Base-by-base conservation (phyloP, 164 flowering plant species). In the Liquidambar formosana region DNA sequence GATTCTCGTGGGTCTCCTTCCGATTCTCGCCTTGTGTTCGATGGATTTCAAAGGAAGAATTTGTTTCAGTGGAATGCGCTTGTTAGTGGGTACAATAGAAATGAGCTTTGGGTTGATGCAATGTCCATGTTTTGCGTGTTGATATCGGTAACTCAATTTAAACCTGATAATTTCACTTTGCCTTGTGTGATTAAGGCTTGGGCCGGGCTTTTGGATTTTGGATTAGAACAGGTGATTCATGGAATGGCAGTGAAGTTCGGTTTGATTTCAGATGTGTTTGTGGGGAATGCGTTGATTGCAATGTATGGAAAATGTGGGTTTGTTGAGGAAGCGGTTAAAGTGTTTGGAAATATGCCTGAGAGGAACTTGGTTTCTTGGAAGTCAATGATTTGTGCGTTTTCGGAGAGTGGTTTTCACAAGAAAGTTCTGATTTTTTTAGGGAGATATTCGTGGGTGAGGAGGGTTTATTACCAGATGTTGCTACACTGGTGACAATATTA, bases 11-110 rank as follows among this genome's bases (percentile, higher is more conserved):
- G 84, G 45, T 81, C 63, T 51, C 84, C 89, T 18, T 47, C 21
- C 49, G 91, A 90, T 57, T 78, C 88, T 52, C 80, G 77, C 1
- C 21, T 43, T 0, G 79, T 82, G 49, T 88, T 88, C 58, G 82
- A 90, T 78, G 26, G 52, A 10, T 78, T 83, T 2, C 18, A 45
- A 51, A 71, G 49, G 64, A 90, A 74, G 84, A 82, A 87, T 65
- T 69, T 90, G 82, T 82, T 81, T 59, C 85, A 66, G 41, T 90
- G 93, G 93, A 90, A 90, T 73, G 85, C 90, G 2, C 68, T 88
- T 52, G 63, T 88, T 27, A 88, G 93, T 63, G 86, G 82, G 57
- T 85, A 77, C 56, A 66, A 82, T 0, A 79, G 78, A 63, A 90
- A 90, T 67, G 81, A 78, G 69, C 76, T 79, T 64, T 87, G 81